Conservation (phyloP, 2,329 filamentous ascomycete genomes). For the Aspergillus versicolor region DNA sequence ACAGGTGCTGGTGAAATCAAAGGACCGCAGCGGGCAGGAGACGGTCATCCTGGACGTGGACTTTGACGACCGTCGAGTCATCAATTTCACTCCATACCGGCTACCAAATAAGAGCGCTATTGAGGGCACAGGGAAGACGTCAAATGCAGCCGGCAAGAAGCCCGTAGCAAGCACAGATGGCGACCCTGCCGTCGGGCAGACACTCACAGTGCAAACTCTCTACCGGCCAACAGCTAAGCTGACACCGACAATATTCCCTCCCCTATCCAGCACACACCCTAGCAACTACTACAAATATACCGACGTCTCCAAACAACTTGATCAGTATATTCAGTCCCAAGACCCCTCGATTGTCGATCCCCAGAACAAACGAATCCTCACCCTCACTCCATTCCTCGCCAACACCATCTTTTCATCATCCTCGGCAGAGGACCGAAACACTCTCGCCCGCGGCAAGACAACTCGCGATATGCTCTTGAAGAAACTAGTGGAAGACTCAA, state of each 20-base stretch:
- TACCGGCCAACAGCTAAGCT: constrained; percentile 60
- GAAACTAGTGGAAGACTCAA: constrained; percentile 52
- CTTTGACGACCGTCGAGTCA: constrained; percentile 56
- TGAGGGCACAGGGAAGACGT: constrained; percentile 41
- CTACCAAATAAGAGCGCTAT: constrained; percentile 58
- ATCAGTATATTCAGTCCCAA: constrained; percentile 59
- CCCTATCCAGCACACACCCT: constrained; percentile 47
- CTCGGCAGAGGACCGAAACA: constrained; percentile 55
- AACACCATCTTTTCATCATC: constrained; percentile 59
- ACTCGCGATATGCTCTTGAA: constrained; percentile 62
- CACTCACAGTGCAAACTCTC: constrained; percentile 50
- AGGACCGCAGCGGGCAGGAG: constrained; percentile 64
- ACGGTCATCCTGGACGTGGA: constrained; percentile 65
- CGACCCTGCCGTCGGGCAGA: constrained; percentile 46
- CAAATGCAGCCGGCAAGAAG: constrained; percentile 28
- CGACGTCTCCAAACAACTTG: constrained; percentile 58
- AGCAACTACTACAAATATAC: constrained; percentile 59
- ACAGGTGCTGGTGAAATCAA: constrained; percentile 60
- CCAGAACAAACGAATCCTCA: constrained; percentile 62
- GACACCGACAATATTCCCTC: constrained; percentile 53
- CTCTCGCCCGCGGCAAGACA: constrained; percentile 57
- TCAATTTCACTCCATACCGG: constrained; percentile 61
- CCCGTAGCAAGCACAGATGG: constrained; percentile 25
- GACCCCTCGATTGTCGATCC: constrained; percentile 51
- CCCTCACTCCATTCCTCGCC: constrained; percentile 61